Conservation (phyloP, 2,329 filamentous ascomycete species). For the Tolypocladium tundrense region DNA sequence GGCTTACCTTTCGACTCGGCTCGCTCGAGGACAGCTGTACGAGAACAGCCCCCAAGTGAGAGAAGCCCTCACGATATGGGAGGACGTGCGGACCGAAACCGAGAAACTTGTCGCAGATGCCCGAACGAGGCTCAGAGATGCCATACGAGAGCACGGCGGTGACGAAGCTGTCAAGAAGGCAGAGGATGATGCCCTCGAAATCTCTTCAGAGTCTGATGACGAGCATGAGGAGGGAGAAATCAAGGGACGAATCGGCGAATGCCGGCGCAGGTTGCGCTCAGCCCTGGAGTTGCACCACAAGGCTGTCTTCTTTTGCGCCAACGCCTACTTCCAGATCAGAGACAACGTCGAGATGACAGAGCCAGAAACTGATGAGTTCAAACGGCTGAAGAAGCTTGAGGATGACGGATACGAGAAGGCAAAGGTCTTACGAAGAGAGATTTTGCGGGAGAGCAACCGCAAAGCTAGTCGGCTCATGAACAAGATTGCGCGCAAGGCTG, state of each 20-base stretch:
- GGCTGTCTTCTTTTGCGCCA: conserved; percentile 76
- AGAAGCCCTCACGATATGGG: conserved; percentile 63
- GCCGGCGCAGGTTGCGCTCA: conserved; percentile 54
- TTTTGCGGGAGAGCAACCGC: conserved; percentile 47
- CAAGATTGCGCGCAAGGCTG: conserved; percentile 43
- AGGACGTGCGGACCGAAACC: conserved; percentile 40
- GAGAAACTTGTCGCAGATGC: conserved; percentile 49
- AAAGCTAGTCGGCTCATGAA: conserved; percentile 44
- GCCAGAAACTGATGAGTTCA: conserved; percentile 58
- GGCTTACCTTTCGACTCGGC: conserved; percentile 47
- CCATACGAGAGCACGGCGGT: conserved; percentile 25
- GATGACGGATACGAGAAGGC: conserved; percentile 65
- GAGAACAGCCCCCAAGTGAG: conserved; percentile 62
- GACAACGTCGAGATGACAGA: conserved; percentile 52
- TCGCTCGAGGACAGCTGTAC: conserved; percentile 66
- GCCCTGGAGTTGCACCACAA: conserved; percentile 74
- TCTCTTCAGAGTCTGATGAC: conserved; percentile 22
- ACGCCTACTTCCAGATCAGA: conserved; percentile 76
- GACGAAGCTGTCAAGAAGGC: conserved; percentile 1
- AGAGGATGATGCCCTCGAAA: conserved; percentile 2
- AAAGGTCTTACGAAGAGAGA: conserved; percentile 66
- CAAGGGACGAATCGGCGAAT: conserved; percentile 39
- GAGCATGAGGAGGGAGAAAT: conserved; percentile 22
- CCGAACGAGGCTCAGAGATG: conserved; percentile 47
- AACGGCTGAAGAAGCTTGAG: conserved; percentile 59